These are phyloP conservation scores for Polysphondylium violaceum DNA, from an alignment of 78 protist species.

Conservation along the genomic window DNA sequence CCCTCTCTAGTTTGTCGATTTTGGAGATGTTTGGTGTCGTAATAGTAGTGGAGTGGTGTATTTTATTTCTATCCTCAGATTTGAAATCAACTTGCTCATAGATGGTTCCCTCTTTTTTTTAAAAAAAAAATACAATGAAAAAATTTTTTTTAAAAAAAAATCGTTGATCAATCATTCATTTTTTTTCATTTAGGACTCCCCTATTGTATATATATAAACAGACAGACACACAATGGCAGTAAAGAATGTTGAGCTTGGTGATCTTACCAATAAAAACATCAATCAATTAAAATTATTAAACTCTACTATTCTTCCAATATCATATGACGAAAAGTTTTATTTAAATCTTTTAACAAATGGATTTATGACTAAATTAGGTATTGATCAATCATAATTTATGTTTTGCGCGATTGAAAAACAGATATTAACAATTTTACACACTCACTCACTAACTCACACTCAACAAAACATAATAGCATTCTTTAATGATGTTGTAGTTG, in stretches of 20 bases:
- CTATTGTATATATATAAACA: too few species aligned
- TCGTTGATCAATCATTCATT: too few species aligned
- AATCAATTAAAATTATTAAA: conserved; percentile 45
- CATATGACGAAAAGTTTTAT: conserved; percentile 58
- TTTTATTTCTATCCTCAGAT: too few species aligned
- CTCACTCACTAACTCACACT: not conserved
- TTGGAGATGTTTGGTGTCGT: too few species aligned
- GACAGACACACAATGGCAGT: not conserved
- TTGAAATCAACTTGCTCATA: too few species aligned
- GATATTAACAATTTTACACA: not conserved
- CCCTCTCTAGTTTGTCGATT: too few species aligned
- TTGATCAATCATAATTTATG: not conserved
- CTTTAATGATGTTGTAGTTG: conserved; percentile 65
- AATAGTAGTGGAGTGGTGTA: too few species aligned
- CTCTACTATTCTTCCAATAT: conserved; percentile 31
- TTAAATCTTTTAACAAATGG: conserved; percentile 8
- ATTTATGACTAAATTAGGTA: conserved; percentile 52
- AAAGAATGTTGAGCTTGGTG: conserved; percentile 39
- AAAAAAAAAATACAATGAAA: too few species aligned
- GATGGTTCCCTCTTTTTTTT: too few species aligned
- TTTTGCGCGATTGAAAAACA: not conserved
- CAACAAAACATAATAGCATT: conserved; percentile 3
- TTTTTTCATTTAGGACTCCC: too few species aligned
- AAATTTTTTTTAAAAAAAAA: too few species aligned
- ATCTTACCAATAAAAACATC: conserved; percentile 51